A percentile compares a stretch with the other conserved stretches of the same genome.
phyloP scores from a whole-genome alignment of 345 rosid species.

The Reutealis trisperma region DNA sequence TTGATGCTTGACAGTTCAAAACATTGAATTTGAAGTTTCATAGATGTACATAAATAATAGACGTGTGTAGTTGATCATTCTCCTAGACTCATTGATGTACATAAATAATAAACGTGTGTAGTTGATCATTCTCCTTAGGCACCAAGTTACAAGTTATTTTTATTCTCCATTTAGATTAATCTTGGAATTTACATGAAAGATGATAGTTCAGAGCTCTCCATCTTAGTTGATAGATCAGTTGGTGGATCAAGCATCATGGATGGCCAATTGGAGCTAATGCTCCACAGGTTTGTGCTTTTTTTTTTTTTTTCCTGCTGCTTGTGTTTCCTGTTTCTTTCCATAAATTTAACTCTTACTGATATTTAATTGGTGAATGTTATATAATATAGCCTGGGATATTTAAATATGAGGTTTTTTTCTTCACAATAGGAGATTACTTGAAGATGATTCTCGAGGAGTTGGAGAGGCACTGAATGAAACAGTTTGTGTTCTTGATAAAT shows the following conservation, averaged over 20 bases:
- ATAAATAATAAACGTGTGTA: neutral
- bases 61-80: neutral
- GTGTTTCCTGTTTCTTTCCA: neutral
- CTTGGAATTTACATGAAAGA: constrained; percentile 85
- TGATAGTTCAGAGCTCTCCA: constrained; percentile 63
- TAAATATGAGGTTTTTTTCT: neutral
- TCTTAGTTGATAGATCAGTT: constrained; percentile 82
- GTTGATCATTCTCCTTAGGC: neutral
- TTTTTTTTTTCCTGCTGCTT: neutral
- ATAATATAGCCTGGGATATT: neutral
- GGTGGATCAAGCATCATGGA: constrained; percentile 82
- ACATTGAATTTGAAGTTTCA: neutral
- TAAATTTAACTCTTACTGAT: neutral
- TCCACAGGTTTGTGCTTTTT: constrained; percentile 59
- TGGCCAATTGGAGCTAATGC: constrained; percentile 89
- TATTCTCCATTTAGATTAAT: constrained; percentile 52
- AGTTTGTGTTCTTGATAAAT: constrained; percentile 63
- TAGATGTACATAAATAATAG: neutral
- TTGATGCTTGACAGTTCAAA: neutral
- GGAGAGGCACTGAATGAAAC: constrained; percentile 90
- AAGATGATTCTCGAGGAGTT: constrained; percentile 86
- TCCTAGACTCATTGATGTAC: neutral
- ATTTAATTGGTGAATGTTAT: neutral
- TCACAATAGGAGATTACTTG: constrained; percentile 62
- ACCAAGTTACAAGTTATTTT: neutral